Evolutionary conservation across 208 protist species (phyloP).

Genomic region (Leishmania braziliensis): DNA sequence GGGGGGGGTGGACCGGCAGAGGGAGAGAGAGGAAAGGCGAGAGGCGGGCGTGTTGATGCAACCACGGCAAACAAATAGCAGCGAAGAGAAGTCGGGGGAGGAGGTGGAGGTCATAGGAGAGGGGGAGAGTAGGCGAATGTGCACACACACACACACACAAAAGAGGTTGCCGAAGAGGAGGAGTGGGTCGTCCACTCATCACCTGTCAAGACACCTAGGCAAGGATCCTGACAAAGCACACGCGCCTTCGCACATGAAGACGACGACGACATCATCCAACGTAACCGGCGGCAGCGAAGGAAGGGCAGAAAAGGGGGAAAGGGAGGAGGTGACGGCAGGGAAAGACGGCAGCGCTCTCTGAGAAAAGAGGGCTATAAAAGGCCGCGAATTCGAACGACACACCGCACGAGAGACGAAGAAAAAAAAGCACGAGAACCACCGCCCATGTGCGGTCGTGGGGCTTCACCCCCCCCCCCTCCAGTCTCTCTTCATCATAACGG

Average conservation of each 20-base stretch:
- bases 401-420: not conserved
- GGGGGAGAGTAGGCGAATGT: not conserved
- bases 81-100: not conserved
- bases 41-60: not conserved
- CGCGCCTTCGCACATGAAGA: not conserved
- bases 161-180: not conserved
- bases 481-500: too few relatives aligned
- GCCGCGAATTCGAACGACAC: not conserved
- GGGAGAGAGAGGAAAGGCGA: not conserved
- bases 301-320: not conserved
- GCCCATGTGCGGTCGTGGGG: too few relatives aligned
- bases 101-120: not conserved
- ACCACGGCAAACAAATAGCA: not conserved
- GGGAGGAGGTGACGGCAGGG: not conserved
- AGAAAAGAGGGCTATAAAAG: not conserved
- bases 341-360: not conserved
- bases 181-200: not conserved
- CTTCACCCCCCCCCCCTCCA: too few relatives aligned
- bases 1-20: not conserved
- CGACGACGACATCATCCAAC: not conserved
- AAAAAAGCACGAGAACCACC: slow-evolving; percentile 2
- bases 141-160: too few relatives aligned
- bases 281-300: not conserved
- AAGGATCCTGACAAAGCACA: not conserved
- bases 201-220: not conserved